phyloP scores from a whole-genome alignment of 2,329 filamentous ascomycete genomes.

The Ophiosphaerella korrae region DNA sequence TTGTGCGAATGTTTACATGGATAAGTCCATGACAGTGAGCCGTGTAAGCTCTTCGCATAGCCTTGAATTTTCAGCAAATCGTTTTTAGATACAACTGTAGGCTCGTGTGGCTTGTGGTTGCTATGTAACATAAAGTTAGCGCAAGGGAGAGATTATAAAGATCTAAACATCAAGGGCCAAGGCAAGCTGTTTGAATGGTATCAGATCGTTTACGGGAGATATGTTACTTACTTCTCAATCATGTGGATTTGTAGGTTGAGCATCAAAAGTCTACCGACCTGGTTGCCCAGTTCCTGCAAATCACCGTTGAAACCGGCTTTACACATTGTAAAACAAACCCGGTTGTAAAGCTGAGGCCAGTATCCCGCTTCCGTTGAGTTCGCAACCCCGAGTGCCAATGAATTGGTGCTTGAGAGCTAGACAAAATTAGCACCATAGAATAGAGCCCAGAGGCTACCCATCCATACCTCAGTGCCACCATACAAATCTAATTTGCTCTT shows the following conservation, averaged over 20 bases:
- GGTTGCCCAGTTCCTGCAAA: too few species aligned
- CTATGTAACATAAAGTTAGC: too few species aligned
- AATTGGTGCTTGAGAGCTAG: constrained; percentile 41
- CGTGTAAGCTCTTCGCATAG: constrained; percentile 41
- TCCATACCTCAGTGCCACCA: constrained; percentile 34
- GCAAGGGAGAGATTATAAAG: too few species aligned
- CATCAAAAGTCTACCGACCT: too few species aligned
- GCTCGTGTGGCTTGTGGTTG: constrained; percentile 37
- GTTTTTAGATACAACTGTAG: constrained; percentile 40
- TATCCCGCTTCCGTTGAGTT: too few species aligned
- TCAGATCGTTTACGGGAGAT: too few species aligned
- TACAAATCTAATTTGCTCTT: constrained; percentile 46
- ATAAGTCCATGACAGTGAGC: constrained; percentile 42
- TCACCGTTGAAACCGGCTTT: too few species aligned
- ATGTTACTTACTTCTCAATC: constrained; percentile 33
- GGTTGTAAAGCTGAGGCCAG: too few species aligned
- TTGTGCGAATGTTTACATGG: constrained; percentile 39
- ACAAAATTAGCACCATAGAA: constrained; percentile 20
- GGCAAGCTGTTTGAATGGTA: too few species aligned
- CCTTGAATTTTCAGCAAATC: constrained; percentile 41
- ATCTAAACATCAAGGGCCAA: too few species aligned
- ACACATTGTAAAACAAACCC: too few species aligned
- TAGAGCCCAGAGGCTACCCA: constrained; percentile 1
- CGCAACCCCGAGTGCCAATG: constrained; percentile 43
- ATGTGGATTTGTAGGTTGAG: too few species aligned